phyloP scores from a whole-genome alignment of 768 basidiomycete genomes.

The Nevesoporus exiguus region DNA sequence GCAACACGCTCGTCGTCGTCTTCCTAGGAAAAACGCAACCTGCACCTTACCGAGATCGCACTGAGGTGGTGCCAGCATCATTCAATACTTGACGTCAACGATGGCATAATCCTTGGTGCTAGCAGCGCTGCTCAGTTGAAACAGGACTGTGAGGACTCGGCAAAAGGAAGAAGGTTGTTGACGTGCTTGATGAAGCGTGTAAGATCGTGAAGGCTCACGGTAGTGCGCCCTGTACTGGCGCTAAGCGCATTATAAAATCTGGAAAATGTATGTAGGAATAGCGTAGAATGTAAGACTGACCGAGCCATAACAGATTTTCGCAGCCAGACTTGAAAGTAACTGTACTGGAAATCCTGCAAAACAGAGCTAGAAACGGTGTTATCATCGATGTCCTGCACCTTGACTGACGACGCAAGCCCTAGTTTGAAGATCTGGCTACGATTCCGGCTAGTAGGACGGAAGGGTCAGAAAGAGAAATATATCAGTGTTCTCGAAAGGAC shows the following conservation, averaged over 20 bases:
- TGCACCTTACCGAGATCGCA: constrained; percentile 53
- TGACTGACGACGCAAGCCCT: too few species aligned
- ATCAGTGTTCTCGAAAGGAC: too few species aligned
- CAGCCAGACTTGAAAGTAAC: too few species aligned
- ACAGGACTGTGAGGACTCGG: constrained; percentile 43
- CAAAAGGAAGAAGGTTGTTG: constrained; percentile 51
- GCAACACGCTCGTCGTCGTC: not conserved
- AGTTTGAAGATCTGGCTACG: too few species aligned
- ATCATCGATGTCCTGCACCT: too few species aligned
- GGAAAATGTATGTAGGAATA: not conserved
- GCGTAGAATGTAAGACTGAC: too few species aligned
- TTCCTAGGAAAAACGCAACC: constrained; percentile 34
- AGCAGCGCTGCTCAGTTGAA: constrained; percentile 43
- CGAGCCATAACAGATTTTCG: too few species aligned
- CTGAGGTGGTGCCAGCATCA: constrained; percentile 64
- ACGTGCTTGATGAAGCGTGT: constrained; percentile 50
- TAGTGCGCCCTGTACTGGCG: constrained; percentile 39
- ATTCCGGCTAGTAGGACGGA: too few species aligned
- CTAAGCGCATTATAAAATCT: constrained; percentile 6
- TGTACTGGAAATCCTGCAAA: too few species aligned
- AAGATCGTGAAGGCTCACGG: constrained; percentile 35
- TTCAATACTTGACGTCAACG: constrained; percentile 39
- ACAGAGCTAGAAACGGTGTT: too few species aligned
- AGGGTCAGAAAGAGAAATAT: too few species aligned
- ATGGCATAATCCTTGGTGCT: constrained; percentile 50